Conservation (phyloP, 225 moss, liverwort and hornwort genomes). For the Marchantia paleacea region DNA sequence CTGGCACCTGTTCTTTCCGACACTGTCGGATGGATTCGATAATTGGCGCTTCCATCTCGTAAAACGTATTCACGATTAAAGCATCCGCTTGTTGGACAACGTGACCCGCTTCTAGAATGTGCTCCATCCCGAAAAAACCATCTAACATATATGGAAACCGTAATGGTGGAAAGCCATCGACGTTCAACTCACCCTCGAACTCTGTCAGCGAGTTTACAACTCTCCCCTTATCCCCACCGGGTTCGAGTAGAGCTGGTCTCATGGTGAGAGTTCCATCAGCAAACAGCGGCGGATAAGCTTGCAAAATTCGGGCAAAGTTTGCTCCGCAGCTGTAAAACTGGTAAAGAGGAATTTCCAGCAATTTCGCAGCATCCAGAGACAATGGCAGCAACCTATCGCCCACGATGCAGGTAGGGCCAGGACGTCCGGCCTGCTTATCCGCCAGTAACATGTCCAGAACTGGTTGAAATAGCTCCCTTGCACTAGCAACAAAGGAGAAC, state of each 20-base stretch:
- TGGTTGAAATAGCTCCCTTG: background rate
- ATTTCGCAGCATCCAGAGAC: background rate
- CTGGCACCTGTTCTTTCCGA: background rate
- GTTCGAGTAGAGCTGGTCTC: too few species aligned
- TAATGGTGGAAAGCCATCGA: background rate
- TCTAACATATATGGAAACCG: too few species aligned
- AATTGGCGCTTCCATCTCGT: background rate
- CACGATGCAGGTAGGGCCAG: conserved; percentile 5
- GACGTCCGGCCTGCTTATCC: background rate
- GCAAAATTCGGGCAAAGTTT: background rate
- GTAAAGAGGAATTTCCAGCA: background rate
- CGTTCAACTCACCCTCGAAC: background rate
- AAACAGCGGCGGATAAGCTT: background rate
- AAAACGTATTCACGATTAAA: background rate
- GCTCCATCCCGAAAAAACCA: too few species aligned
- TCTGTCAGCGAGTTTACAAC: background rate
- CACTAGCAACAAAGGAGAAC: background rate
- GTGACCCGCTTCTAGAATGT: background rate
- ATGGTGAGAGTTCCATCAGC: background rate
- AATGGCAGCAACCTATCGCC: background rate
- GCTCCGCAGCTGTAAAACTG: conserved; percentile 7
- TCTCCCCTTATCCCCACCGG: too few species aligned
- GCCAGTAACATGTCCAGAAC: background rate
- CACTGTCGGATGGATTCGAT: background rate
- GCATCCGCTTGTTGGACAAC: background rate